Evolutionary conservation across 176 grass and related monocot genomes (phyloP).

Genomic region (Calamus simplicifolius): DNA sequence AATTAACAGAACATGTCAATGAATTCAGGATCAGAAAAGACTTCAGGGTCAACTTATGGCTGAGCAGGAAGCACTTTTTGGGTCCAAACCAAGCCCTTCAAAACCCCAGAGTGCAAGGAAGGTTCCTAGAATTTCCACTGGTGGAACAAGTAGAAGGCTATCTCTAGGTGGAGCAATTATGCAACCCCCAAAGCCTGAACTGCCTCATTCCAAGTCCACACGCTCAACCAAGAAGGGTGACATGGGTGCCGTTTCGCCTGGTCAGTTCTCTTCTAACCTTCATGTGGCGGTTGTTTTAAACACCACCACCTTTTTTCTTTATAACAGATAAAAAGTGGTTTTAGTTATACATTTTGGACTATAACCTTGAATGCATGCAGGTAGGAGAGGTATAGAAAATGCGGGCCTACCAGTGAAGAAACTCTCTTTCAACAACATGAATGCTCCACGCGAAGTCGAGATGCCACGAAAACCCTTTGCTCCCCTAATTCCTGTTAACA

Average conservation of each 20-base stretch:
- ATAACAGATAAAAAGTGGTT: no score
- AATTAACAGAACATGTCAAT: background rate
- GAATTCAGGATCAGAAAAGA: conserved; percentile 63
- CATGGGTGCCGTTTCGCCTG: conserved; percentile 34
- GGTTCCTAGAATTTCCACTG: conserved; percentile 27
- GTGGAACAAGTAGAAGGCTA: conserved; percentile 28
- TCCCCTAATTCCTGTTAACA: conserved; percentile 24
- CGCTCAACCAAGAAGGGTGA: conserved; percentile 47
- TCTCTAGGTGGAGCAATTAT: conserved; percentile 67
- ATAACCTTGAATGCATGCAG: conserved; percentile 21
- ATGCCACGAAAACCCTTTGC: conserved; percentile 47
- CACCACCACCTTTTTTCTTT: no score
- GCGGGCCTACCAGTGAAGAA: conserved; percentile 35
- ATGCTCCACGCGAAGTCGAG: conserved; percentile 25
- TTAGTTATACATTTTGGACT: no score
- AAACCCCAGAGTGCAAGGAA: conserved; percentile 52
- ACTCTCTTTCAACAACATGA: conserved; percentile 45
- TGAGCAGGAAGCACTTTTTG: conserved; percentile 57
- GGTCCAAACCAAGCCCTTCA: conserved; percentile 72
- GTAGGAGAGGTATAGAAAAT: conserved; percentile 33
- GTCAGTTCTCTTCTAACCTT: conserved; percentile 16
- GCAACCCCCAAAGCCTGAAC: conserved; percentile 32
- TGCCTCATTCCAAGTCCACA: conserved; percentile 32
- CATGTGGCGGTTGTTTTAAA: no score
- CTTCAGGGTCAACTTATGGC: conserved; percentile 61